A percentile compares a stretch with the other conserved stretches of the same genome.
Conservation (phyloP, 352 stramenopile genomes). For the Phytopythium helicoides region DNA sequence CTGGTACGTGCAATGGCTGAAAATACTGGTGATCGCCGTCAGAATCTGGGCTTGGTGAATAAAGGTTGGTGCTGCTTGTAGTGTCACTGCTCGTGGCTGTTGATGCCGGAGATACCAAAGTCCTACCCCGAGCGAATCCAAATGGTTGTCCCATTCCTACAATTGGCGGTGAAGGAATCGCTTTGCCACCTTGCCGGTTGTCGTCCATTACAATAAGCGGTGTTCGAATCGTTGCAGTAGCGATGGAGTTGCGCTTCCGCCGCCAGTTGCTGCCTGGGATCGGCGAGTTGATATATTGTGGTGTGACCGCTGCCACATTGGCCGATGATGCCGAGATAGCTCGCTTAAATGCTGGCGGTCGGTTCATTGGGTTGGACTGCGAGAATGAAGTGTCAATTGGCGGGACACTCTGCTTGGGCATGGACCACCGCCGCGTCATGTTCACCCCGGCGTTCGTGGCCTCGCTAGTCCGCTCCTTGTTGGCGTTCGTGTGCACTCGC, state of each 20-base stretch:
- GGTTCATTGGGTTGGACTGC: background rate
- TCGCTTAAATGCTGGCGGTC: slow-evolving; percentile 1
- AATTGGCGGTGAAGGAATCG: slow-evolving; percentile 17
- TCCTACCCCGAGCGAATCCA: slow-evolving; percentile 20
- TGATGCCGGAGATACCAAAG: slow-evolving; percentile 15
- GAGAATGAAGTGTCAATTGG: slow-evolving; percentile 26
- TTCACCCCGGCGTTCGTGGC: slow-evolving; percentile 10
- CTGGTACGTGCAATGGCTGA: background rate
- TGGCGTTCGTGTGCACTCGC: slow-evolving; percentile 1
- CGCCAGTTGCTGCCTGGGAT: slow-evolving; percentile 39
- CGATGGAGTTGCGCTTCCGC: slow-evolving; percentile 52
- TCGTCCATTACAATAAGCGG: background rate
- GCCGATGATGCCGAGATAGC: slow-evolving; percentile 1
- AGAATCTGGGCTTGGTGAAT: slow-evolving; percentile 11
- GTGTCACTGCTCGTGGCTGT: slow-evolving; percentile 5
- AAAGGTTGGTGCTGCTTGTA: background rate
- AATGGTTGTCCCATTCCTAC: slow-evolving; percentile 9
- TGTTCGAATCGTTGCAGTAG: slow-evolving; percentile 23
- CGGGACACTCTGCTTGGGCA: slow-evolving; percentile 17
- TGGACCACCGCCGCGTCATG: slow-evolving; percentile 6
- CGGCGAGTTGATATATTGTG: slow-evolving; percentile 60
- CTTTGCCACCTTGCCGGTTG: background rate
- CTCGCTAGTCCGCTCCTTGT: slow-evolving; percentile 5
- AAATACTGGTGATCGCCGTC: background rate
- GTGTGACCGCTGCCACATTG: slow-evolving; percentile 13